Percentiles rank a stretch among this genome's conserved stretches.
Evolutionary conservation across 305 asterid species (phyloP).

Genomic region (Fraxinus ornus): DNA sequence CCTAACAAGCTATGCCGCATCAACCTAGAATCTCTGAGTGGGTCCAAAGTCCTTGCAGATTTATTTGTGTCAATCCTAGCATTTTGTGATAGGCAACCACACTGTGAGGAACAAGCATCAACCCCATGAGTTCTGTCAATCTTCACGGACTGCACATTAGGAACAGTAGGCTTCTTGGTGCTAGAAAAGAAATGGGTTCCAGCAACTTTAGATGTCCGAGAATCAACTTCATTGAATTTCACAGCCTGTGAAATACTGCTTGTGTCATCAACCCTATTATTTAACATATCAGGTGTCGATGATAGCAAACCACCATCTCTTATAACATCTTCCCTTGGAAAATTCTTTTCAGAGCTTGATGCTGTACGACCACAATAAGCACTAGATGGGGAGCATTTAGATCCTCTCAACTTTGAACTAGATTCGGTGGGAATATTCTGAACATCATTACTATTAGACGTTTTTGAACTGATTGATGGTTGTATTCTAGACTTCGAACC

Average conservation of each 20-base stretch:
- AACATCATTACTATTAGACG: slow-evolving; percentile 22
- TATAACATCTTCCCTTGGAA: slow-evolving; percentile 19
- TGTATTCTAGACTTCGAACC: slow-evolving; percentile 30
- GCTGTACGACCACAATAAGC: slow-evolving; percentile 20
- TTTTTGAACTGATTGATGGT: slow-evolving; percentile 25
- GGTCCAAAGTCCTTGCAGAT: slow-evolving; percentile 48
- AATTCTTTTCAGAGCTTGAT: slow-evolving; percentile 6
- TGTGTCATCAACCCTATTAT: slow-evolving; percentile 25
- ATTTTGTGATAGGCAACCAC: slow-evolving; percentile 25
- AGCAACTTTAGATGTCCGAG: slow-evolving; percentile 34
- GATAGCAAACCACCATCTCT: slow-evolving; percentile 31
- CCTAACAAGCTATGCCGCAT: slow-evolving; percentile 35
- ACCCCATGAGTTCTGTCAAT: slow-evolving; percentile 24
- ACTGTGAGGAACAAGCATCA: slow-evolving; percentile 34
- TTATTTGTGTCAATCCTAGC: slow-evolving; percentile 36
- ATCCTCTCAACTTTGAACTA: slow-evolving; percentile 21
- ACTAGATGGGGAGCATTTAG: slow-evolving; percentile 24
- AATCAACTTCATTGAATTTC: slow-evolving; percentile 32
- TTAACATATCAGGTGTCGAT: slow-evolving; percentile 26
- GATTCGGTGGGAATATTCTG: slow-evolving; percentile 20
- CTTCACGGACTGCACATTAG: slow-evolving; percentile 36
- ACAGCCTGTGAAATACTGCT: slow-evolving; percentile 27
- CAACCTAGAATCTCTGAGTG: slow-evolving; percentile 40
- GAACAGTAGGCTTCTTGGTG: slow-evolving; percentile 29
- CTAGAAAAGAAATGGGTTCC: slow-evolving; percentile 33